Evolutionary conservation across 441 rosid genomes (phyloP).

Genomic region (Populus tomentosa): DNA sequence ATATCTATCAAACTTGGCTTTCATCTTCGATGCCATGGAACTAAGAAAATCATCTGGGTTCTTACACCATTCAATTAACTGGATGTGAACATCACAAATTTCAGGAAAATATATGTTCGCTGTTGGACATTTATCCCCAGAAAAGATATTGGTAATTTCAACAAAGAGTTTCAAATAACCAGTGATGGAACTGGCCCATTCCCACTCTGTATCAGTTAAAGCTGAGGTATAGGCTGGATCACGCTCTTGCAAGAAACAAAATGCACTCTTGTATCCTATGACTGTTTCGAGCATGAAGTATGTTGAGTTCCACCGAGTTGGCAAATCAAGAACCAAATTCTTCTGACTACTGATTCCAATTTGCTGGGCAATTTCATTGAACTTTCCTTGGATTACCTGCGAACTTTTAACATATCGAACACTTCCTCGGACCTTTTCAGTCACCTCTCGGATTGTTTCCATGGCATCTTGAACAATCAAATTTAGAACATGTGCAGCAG

Average conservation of each 20-base stretch:
- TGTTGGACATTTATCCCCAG: slow-evolving; percentile 56
- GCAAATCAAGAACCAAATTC: slow-evolving; percentile 60
- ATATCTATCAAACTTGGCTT: slow-evolving; percentile 66
- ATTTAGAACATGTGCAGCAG: slow-evolving; percentile 62
- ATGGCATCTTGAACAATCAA: slow-evolving; percentile 61
- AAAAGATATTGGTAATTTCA: slow-evolving; percentile 58
- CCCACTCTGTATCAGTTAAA: slow-evolving; percentile 77
- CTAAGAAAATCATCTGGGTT: slow-evolving; percentile 59
- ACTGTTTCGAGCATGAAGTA: slow-evolving; percentile 58
- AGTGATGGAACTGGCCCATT: slow-evolving; percentile 54
- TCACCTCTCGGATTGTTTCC: slow-evolving; percentile 57
- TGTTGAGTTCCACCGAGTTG: slow-evolving; percentile 33
- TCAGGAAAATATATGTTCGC: slow-evolving; percentile 83
- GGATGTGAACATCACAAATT: slow-evolving; percentile 80
- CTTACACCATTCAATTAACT: slow-evolving; percentile 89
- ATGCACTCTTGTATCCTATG: slow-evolving; percentile 56
- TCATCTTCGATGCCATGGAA: slow-evolving; percentile 69
- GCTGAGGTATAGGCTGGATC: slow-evolving; percentile 50
- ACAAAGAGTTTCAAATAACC: slow-evolving; percentile 55
- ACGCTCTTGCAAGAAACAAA: slow-evolving; percentile 59
- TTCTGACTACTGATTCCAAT: slow-evolving; percentile 57
- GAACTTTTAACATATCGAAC: slow-evolving; percentile 78
- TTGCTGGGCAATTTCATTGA: slow-evolving; percentile 66
- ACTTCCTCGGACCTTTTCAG: slow-evolving; percentile 67
- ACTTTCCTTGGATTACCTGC: slow-evolving; percentile 53